Base-by-base conservation (phyloP, 495 filamentous ascomycete genomes). In the Apodospora peruviana region DNA sequence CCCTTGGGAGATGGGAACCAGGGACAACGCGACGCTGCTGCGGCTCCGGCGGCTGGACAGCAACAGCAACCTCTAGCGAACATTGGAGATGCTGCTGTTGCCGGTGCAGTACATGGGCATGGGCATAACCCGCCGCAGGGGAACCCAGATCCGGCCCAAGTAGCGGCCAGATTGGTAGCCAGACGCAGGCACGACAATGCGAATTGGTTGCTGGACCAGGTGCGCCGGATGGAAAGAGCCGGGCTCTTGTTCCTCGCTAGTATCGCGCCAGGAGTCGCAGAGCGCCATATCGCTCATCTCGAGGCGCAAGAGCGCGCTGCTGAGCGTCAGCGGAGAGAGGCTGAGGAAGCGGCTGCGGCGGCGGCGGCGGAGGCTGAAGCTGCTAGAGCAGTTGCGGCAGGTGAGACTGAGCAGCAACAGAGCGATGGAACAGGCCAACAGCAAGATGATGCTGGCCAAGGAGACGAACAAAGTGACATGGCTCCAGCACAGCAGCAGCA, bases 191-290 rank as follows among this genome's bases (percentile, higher is more conserved):
- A 71, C 21, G 61, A 62, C 4, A 70, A 81, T 52, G 67, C 61
- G 17, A 69, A 62, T 19, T 80, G 82, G 78, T 38, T 83, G 10
- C 60, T 74, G 53, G 70, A 83, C 35, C 74, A 75, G 24, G 57
- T 86, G 11, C 71, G 87, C 53, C 71, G 82, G 12, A 62, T 79
- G 11, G 90, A 95, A 61, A 78, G 89, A 43, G 85, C 86, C 12
- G 62, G 86, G n/a, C 79, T 90, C 12, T 70, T 96, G 24, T 91
- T 96, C 57, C 64, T 95, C 29, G 88, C 89, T 5, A 93, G 87
- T 67, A 70, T 96, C 44, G 81, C 88, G 23, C 90, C 90, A 0
- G 90, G 90, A 7, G 74, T 95, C 12, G 88, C 89, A 0, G 90
- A 95, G 64, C 69, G 88, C 38, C 86, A 93, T 58, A 88, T 95